Conservation (phyloP, 495 filamentous ascomycete genomes). For the Hypoxylon lenormandii region DNA sequence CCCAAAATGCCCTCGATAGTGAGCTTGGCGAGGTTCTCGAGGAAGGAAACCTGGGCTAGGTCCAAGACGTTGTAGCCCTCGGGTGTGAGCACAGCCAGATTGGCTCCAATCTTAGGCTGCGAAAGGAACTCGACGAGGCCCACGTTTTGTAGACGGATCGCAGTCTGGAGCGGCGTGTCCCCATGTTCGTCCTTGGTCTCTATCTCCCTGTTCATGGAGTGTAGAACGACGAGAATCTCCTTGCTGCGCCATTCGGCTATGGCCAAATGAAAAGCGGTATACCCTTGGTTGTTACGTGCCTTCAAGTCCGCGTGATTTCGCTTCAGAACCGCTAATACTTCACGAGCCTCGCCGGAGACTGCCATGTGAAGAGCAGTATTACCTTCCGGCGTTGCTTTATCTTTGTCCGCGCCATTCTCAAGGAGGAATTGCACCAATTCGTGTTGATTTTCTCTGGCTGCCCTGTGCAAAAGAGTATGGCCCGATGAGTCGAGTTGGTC, state of each 20-base stretch:
- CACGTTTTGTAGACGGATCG: background rate
- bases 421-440: background rate
- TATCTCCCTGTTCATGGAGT: background rate
- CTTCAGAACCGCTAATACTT: background rate
- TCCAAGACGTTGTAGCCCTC: conserved; percentile 1
- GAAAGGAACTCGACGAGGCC: background rate
- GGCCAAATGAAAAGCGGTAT: conserved; percentile 2
- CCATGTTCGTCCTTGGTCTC: background rate
- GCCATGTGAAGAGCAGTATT: conserved; percentile 6
- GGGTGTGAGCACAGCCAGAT: background rate
- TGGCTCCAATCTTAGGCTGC: background rate
- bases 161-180: conserved; percentile 3
- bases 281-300: background rate
- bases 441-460: background rate
- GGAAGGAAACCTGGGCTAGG: background rate
- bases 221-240: background rate
- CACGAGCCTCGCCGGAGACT: background rate
- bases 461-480: background rate
- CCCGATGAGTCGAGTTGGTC: background rate
- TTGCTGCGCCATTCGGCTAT: background rate
- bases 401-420: background rate
- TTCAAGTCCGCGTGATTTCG: background rate
- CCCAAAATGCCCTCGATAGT: background rate
- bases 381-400: background rate
- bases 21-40: background rate